Percentiles rank a stretch among this genome's conserved stretches.
Evolutionary conservation across 768 basidiomycete genomes (phyloP).

Genomic region (Auricularia cornea): DNA sequence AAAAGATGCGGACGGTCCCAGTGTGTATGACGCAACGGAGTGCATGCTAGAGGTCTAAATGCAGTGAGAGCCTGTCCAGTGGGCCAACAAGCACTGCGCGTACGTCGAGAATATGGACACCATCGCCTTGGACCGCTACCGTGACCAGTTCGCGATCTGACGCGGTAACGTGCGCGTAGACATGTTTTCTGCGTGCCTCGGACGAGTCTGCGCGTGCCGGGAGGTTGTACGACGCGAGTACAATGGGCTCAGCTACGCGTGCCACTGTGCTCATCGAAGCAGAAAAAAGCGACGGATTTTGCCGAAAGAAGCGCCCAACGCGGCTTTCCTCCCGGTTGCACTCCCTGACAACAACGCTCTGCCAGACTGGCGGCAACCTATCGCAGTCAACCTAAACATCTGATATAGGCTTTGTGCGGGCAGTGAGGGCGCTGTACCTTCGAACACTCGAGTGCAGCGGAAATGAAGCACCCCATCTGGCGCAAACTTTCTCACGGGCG

Average conservation of each 20-base stretch:
- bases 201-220: neutral
- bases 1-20: neutral
- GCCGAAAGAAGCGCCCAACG: too few species aligned
- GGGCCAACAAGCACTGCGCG: conserved; percentile 13
- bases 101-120: conserved; percentile 69
- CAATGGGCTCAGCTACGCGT: neutral
- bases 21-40: neutral
- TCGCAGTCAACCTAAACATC: too few species aligned
- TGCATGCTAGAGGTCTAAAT: neutral
- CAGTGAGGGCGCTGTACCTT: too few species aligned
- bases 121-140: conserved; percentile 63
- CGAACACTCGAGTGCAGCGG: too few species aligned
- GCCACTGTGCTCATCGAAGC: too few species aligned
- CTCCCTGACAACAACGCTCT: too few species aligned
- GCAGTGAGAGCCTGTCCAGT: neutral
- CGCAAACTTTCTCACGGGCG: too few species aligned
- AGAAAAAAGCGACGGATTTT: too few species aligned
- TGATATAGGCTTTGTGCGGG: too few species aligned
- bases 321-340: too few species aligned
- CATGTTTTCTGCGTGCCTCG: neutral
- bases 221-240: neutral
- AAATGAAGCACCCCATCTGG: too few species aligned
- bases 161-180: neutral
- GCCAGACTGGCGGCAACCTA: too few species aligned
- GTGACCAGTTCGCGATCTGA: conserved; percentile 30